phyloP scores from a whole-genome alignment of 78 protist species.

The Reticulomyxa filosa region DNA sequence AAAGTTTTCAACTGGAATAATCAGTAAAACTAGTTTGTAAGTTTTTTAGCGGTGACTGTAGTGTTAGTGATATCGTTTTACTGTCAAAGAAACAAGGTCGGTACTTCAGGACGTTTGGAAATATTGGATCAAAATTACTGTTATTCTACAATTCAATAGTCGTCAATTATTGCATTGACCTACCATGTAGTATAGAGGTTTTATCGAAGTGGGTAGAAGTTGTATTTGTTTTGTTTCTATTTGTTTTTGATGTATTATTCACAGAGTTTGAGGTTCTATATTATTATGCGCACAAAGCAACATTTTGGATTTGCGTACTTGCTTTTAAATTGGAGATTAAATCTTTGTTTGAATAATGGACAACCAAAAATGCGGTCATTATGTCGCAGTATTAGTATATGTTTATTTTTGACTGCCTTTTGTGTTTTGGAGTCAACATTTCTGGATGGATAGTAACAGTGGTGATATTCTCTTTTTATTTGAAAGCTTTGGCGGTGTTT shows the following conservation, averaged over 20 bases:
- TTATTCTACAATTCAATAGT: no score
- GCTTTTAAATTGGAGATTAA: slow-evolving; percentile 3
- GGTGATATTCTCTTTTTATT: not conserved
- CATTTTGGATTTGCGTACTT: not conserved
- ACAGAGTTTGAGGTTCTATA: slow-evolving; percentile 5
- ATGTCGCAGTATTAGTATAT: not conserved
- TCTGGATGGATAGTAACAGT: not conserved
- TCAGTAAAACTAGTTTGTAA: no score
- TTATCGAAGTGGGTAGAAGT: no score
- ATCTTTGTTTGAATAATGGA: not conserved
- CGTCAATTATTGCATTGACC: no score
- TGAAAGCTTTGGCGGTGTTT: slow-evolving; percentile 4
- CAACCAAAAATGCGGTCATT: not conserved
- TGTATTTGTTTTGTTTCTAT: no score
- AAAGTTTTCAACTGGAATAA: no score
- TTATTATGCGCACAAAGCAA: not conserved
- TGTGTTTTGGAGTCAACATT: not conserved
- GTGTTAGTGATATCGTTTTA: no score
- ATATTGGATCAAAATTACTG: no score
- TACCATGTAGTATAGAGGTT: no score
- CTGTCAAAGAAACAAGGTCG: no score
- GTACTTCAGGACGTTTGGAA: no score
- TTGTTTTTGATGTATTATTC: slow-evolving; percentile 1
- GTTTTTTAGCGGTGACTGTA: no score
- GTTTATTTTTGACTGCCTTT: not conserved